Base-by-base conservation (phyloP, 2,329 filamentous ascomycete genomes). In the Arthrobotrys musiformis region DNA sequence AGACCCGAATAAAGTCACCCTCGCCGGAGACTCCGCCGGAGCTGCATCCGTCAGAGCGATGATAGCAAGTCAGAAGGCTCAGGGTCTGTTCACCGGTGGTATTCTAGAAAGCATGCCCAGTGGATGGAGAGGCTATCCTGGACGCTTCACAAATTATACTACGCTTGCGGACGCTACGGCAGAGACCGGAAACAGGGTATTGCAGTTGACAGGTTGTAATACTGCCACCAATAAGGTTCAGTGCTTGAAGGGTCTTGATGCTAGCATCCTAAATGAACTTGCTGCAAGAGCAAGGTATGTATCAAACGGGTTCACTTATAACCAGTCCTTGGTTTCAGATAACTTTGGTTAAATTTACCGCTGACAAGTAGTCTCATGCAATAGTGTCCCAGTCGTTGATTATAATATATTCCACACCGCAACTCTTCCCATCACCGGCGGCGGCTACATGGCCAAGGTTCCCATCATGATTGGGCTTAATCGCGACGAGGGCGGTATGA, bases 21-120 rank as follows among this genome's bases (percentile, higher is more conserved):
- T 90, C 62, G 88, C 89, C 5, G 86, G 90, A 89, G 86, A 89
- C 82, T 87, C 85, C 1, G 86, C 87, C 0, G 87, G 87, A 9
- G 86, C 83, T 48, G 85, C 85, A 56, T 86, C 84, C 8, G 84
- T 89, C 37, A 63, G 46, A 40, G 35, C 58, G 22, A 33, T 70
- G 48, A 56, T 72, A 3, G 15, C 26, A 17, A 30, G 9, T n/a
- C 22, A 33, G 19, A 30, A 46, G 28, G 67, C 44, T 6, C 8
- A 63, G 40, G 56, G 56, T 4, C 44, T 70, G n/a, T 72, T 66
- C 24, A 2, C 1, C 5, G 68, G 46, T n/a, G 60, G 58, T 17
- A 72, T 72, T 9, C n/a, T 72, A 8, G 24, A 72, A 64, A 64
- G 58, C 26, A 22, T 72, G 19, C 68, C 68, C 3, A 50, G 30